phyloP scores from a whole-genome alignment of 305 asterid genomes.

The Fraxinus velutina region DNA sequence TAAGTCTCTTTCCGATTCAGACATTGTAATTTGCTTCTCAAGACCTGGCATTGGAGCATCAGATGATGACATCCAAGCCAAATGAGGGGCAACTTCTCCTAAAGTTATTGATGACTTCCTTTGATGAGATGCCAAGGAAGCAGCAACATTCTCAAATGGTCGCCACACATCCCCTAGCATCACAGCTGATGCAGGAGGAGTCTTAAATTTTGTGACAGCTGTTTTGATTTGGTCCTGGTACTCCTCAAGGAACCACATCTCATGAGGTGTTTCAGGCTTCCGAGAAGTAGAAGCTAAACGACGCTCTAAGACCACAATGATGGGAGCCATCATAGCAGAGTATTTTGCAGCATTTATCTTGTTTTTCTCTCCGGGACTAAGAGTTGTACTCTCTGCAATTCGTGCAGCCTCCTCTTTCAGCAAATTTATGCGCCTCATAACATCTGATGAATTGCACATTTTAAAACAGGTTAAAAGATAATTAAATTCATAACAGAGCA shows the following conservation, averaged over 20 bases:
- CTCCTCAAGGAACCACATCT: slow-evolving; percentile 76
- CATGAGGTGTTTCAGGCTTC: slow-evolving; percentile 98
- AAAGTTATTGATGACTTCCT: slow-evolving; percentile 85
- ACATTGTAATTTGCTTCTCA: slow-evolving; percentile 70
- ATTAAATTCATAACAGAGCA: slow-evolving; percentile 9
- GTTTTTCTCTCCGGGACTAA: slow-evolving; percentile 80
- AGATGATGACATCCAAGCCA: slow-evolving; percentile 69
- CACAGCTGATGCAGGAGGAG: slow-evolving; percentile 86
- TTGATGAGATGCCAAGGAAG: slow-evolving; percentile 87
- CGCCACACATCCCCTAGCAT: slow-evolving; percentile 96
- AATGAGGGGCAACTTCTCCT: slow-evolving; percentile 88
- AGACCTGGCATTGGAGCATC: slow-evolving; percentile 99
- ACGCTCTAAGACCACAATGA: slow-evolving; percentile 90
- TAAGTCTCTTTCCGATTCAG: slow-evolving; percentile 53
- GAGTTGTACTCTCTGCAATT: slow-evolving; percentile 75
- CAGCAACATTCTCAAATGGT: slow-evolving; percentile 83
- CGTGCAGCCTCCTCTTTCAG: slow-evolving; percentile 96
- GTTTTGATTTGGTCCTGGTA: slow-evolving; percentile 73
- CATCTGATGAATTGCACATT: slow-evolving; percentile 56
- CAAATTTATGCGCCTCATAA: slow-evolving; percentile 87
- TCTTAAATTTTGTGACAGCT: slow-evolving; percentile 74
- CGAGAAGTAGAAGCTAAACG: slow-evolving; percentile 91
- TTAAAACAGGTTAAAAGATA: slow-evolving; percentile 26
- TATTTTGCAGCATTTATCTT: slow-evolving; percentile 95
- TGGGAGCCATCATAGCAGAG: slow-evolving; percentile 99